Percentiles rank a stretch among this genome's conserved stretches.
These are phyloP conservation scores for Fraxinus sp. DNA, from an alignment of 305 asterid species.

Conservation along the genomic window DNA sequence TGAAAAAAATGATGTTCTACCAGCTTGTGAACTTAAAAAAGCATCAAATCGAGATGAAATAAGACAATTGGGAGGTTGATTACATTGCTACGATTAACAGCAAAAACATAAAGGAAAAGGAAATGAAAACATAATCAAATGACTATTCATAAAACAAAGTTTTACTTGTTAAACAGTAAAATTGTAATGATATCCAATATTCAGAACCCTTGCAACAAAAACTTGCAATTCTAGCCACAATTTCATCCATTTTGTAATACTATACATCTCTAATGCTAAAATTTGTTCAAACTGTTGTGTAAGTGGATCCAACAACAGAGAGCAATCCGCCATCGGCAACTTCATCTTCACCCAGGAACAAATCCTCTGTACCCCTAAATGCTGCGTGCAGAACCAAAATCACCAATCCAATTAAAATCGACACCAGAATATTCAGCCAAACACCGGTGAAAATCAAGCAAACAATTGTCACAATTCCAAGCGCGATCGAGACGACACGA, in stretches of 20 bases:
- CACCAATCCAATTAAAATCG: constrained; percentile 44
- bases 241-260: constrained; percentile 7
- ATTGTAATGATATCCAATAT: not conserved
- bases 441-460: constrained; percentile 53
- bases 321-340: constrained; percentile 51
- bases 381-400: constrained; percentile 51
- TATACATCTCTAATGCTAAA: not conserved
- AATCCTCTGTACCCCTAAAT: constrained; percentile 63
- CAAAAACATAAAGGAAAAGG: not conserved
- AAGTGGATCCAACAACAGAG: constrained; percentile 51
- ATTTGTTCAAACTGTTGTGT: constrained; percentile 8
- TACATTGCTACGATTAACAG: not conserved
- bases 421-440: constrained; percentile 63
- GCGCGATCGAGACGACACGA: constrained; percentile 42
- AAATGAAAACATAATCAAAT: not conserved
- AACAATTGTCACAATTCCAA: constrained; percentile 47
- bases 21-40: not conserved
- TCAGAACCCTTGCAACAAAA: not conserved
- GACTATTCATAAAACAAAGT: not conserved
- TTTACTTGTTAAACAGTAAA: not conserved
- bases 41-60: not conserved
- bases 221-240: not conserved
- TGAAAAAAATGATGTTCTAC: too few species aligned
- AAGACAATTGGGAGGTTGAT: not conserved
- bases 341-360: constrained; percentile 67